phyloP scores from a whole-genome alignment of 805 yeast genomes.

The Maudiozyma turicensis region DNA sequence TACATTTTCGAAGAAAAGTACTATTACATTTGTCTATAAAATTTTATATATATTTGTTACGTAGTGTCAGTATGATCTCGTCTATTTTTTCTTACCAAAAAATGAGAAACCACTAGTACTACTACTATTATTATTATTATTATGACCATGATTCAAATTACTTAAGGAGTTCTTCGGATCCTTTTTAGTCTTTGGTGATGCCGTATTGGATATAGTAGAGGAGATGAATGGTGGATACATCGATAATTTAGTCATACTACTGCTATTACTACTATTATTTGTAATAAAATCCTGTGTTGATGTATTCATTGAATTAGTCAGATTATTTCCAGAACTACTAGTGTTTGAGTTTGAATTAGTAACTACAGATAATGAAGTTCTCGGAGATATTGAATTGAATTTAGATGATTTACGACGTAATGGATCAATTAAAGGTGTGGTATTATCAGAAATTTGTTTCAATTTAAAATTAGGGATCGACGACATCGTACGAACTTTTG shows the following conservation, averaged over 20 bases:
- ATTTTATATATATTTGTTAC: not conserved
- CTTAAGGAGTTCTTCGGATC: not conserved
- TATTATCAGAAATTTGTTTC: constrained; percentile 1
- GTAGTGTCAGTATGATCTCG: not conserved
- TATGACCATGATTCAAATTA: not conserved
- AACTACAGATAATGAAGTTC: constrained; percentile 9
- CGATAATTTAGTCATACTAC: not conserved
- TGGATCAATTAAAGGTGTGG: not conserved
- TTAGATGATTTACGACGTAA: constrained; percentile 7
- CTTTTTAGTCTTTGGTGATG: constrained; percentile 7
- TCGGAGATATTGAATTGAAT: constrained; percentile 11
- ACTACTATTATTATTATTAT: not conserved
- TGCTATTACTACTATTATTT: not conserved
- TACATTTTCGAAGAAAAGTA: not conserved
- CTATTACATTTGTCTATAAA: not conserved
- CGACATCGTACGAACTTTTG: not conserved
- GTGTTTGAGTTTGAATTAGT: not conserved
- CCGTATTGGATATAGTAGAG: constrained; percentile 8
- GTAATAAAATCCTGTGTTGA: not conserved
- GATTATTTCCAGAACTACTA: not conserved
- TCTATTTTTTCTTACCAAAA: constrained; percentile 13
- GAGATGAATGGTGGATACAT: constrained; percentile 11
- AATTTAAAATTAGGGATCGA: constrained; percentile 3
- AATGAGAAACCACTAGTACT: constrained; percentile 12
- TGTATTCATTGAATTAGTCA: not conserved